Conservation (phyloP, 139 green algal species). For the Asterochloris sp. region DNA sequence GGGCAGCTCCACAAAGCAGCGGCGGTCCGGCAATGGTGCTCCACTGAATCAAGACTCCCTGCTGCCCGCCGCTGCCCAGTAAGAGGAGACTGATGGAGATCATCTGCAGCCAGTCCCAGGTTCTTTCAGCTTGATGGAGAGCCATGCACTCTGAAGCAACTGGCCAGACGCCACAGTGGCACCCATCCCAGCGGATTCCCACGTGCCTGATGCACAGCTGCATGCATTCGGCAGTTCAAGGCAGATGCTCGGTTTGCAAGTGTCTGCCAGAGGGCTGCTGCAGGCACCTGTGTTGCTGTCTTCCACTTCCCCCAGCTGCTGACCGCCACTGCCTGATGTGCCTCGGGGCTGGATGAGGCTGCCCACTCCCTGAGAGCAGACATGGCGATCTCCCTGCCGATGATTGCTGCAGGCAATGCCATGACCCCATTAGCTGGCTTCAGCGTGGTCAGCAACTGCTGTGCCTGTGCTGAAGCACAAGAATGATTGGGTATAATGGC, state of each 20-base stretch:
- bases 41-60: background rate
- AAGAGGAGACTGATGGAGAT: slow-evolving; percentile 18
- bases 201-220: background rate
- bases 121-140: background rate
- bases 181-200: background rate
- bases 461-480: background rate
- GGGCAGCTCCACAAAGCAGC: slow-evolving; percentile 66
- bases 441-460: too few relatives aligned
- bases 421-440: background rate
- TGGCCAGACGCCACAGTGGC: background rate
- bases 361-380: slow-evolving; percentile 92
- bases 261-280: background rate
- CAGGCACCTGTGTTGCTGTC: slow-evolving; percentile 34
- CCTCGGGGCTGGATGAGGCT: slow-evolving; percentile 61
- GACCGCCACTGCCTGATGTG: slow-evolving; percentile 53
- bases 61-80: background rate
- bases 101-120: slow-evolving; percentile 6
- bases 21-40: slow-evolving; percentile 32
- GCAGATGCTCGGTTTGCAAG: background rate
- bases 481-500: background rate
- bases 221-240: background rate
- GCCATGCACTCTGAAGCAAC: background rate
- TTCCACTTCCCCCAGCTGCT: slow-evolving; percentile 66
- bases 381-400: slow-evolving; percentile 92
- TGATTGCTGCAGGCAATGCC: slow-evolving; percentile 56